Percentiles rank a stretch among this genome's conserved stretches.
Evolutionary conservation across 2,329 filamentous ascomycete genomes (phyloP).

Genomic region (Pezicula neosporulosa): DNA sequence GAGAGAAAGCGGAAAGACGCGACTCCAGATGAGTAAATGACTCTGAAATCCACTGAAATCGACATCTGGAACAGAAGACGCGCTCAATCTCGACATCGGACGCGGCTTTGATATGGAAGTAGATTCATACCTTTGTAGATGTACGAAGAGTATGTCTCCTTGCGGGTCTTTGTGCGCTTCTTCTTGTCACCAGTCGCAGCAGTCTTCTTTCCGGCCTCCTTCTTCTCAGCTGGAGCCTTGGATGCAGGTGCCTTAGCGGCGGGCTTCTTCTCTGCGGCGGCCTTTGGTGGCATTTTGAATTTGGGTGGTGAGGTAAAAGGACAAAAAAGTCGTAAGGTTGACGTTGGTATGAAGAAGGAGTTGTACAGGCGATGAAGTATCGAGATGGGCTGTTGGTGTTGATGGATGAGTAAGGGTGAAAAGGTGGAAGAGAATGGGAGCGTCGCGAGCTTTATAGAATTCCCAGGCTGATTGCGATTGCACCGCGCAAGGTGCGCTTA

Average conservation of each 20-base stretch:
- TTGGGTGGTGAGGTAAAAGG: conserved; percentile 19
- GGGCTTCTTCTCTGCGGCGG: conserved; percentile 92
- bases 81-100: conserved; percentile 9
- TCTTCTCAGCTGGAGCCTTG: conserved; percentile 91
- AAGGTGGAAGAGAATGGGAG: too few relatives aligned
- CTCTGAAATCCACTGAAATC: not conserved
- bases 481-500: too few relatives aligned
- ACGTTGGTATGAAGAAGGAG: too few relatives aligned
- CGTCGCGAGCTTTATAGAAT: too few relatives aligned
- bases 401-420: too few relatives aligned
- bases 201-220: conserved; percentile 99
- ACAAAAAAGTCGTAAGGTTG: conserved; percentile 6
- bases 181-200: conserved; percentile 97
- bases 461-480: too few relatives aligned
- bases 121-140: conserved; percentile 92
- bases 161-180: conserved; percentile 99
- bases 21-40: not conserved
- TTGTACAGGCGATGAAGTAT: too few relatives aligned
- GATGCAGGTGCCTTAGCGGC: conserved; percentile 90
- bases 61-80: conserved; percentile 9
- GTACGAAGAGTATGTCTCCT: conserved; percentile 99
- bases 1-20: conserved; percentile 9
- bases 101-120: conserved; percentile 16
- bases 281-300: conserved; percentile 89
- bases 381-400: too few relatives aligned